These are phyloP conservation scores for Mycotypha africana DNA, from an alignment of 371 early-diverging fungal genomes.

Conservation along the genomic window DNA sequence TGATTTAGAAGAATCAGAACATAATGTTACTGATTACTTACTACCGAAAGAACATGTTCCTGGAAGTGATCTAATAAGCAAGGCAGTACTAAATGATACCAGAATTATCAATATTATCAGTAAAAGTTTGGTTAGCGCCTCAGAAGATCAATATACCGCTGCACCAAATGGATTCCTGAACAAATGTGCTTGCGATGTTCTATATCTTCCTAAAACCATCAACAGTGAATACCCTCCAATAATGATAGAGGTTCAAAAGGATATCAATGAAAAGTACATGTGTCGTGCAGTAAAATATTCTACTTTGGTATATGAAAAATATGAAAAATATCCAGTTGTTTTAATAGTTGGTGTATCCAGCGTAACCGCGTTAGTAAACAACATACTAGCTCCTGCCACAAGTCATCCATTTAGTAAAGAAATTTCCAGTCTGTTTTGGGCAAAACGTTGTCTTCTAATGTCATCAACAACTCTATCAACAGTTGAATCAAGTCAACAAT, in stretches of 20 bases:
- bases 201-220: constrained; percentile 6
- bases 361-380: constrained; percentile 1
- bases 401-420: constrained; percentile 4
- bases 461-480: constrained; percentile 4
- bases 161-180: constrained; percentile 1
- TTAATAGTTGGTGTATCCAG: constrained; percentile 8
- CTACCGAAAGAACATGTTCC: constrained; percentile 5
- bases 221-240: neutral
- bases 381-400: constrained; percentile 4
- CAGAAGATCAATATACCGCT: constrained; percentile 2
- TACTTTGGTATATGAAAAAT: constrained; percentile 4
- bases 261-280: constrained; percentile 5
- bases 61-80: constrained; percentile 5
- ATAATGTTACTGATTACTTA: constrained; percentile 3
- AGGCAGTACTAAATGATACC: constrained; percentile 1
- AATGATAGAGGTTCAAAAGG: constrained; percentile 5
- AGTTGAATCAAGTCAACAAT: constrained; percentile 1
- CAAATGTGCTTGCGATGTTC: constrained; percentile 6
- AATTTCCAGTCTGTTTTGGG: constrained; percentile 9
- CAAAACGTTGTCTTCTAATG: constrained; percentile 5
- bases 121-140: constrained; percentile 1
- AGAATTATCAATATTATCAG: constrained; percentile 4
- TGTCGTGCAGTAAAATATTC: constrained; percentile 1
- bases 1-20: neutral
- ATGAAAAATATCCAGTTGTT: constrained; percentile 4